These are phyloP conservation scores for Geotrichum candidum DNA, from an alignment of 1,139 yeast genomes.

Conservation along the genomic window DNA sequence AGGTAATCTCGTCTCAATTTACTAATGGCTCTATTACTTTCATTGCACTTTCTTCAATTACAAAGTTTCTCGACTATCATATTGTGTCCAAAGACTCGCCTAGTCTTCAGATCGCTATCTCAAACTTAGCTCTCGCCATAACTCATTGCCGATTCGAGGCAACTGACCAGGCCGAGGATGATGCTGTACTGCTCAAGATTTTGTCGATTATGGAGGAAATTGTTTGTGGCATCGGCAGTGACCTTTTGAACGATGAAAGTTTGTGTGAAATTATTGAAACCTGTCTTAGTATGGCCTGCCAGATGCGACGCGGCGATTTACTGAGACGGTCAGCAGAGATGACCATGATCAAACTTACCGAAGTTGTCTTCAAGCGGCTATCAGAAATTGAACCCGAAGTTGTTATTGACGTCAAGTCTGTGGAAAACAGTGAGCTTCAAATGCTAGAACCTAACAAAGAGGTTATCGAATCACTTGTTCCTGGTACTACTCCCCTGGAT, in stretches of 20 bases:
- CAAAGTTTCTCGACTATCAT: slow-evolving; percentile 62
- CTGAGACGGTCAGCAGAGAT: slow-evolving; percentile 85
- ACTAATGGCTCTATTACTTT: slow-evolving; percentile 85
- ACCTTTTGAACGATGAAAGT: slow-evolving; percentile 67
- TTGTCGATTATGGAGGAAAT: slow-evolving; percentile 67
- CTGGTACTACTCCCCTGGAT: not conserved
- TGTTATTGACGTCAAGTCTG: slow-evolving; percentile 21
- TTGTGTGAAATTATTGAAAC: slow-evolving; percentile 88
- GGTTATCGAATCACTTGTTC: slow-evolving; percentile 2
- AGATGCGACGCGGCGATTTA: slow-evolving; percentile 85
- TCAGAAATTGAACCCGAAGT: slow-evolving; percentile 50
- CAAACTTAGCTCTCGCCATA: slow-evolving; percentile 65
- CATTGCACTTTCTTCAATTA: slow-evolving; percentile 68
- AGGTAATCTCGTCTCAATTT: slow-evolving; percentile 77
- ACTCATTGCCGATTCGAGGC: slow-evolving; percentile 96
- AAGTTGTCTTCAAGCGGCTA: slow-evolving; percentile 59
- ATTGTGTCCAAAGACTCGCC: slow-evolving; percentile 44
- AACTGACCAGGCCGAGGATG: slow-evolving; percentile 88
- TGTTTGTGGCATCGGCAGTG: slow-evolving; percentile 57
- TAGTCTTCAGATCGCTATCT: slow-evolving; percentile 46
- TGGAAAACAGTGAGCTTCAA: slow-evolving; percentile 14
- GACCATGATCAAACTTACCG: slow-evolving; percentile 59
- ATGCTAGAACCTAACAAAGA: slow-evolving; percentile 12
- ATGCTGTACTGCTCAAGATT: slow-evolving; percentile 80
- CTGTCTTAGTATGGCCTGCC: slow-evolving; percentile 86